phyloP scores from a whole-genome alignment of 1,139 yeast genomes.

The Sugiyamaella neomexicana region DNA sequence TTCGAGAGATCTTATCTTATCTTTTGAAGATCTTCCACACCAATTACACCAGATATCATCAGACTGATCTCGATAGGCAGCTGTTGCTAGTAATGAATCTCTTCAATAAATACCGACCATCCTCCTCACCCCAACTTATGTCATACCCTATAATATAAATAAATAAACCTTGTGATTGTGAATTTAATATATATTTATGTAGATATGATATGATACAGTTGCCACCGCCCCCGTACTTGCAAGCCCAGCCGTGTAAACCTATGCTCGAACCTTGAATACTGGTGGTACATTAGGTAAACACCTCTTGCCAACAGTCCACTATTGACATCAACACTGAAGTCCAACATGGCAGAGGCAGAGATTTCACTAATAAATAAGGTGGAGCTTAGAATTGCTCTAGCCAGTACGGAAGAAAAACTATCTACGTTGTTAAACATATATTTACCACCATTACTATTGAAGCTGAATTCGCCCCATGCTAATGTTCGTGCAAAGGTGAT shows the following conservation, averaged over 20 bases:
- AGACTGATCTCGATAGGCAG: background rate
- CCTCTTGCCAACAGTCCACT: background rate
- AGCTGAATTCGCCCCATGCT: slow-evolving; percentile 69
- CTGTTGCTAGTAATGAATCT: too few species aligned
- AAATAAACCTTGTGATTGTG: too few species aligned
- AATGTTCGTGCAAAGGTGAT: slow-evolving; percentile 70
- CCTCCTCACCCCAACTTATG: too few species aligned
- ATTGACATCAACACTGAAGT: too few species aligned
- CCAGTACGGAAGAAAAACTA: slow-evolving; percentile 65
- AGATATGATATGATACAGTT: too few species aligned
- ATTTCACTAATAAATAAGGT: slow-evolving; percentile 48
- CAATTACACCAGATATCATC: background rate
- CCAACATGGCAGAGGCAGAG: slow-evolving; percentile 36
- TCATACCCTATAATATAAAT: too few species aligned
- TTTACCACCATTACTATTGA: slow-evolving; percentile 74
- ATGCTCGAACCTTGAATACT: background rate
- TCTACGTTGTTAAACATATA: slow-evolving; percentile 61
- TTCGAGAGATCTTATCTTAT: slow-evolving; percentile 1
- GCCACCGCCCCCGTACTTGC: slow-evolving; percentile 9
- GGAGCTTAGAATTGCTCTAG: slow-evolving; percentile 79
- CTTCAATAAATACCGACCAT: too few species aligned
- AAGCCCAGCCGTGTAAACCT: slow-evolving; percentile 5
- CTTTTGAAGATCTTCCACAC: slow-evolving; percentile 1
- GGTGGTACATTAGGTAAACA: background rate
- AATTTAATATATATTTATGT: too few species aligned